Conservation (phyloP, 2,329 filamentous ascomycete species). For the Venturia nashicola region DNA sequence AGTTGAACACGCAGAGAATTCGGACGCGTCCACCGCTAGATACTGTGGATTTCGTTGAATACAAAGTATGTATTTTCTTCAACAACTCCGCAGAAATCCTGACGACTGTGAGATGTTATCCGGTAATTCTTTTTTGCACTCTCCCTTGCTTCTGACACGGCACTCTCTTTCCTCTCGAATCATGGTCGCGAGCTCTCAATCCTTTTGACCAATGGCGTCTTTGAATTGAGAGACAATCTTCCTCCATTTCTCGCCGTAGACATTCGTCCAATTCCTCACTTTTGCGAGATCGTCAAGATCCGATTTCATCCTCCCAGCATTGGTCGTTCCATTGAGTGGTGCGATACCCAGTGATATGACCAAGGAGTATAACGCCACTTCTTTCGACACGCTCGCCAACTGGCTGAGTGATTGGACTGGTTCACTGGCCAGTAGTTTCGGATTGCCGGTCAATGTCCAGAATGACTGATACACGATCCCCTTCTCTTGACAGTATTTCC, state of each 20-base stretch:
- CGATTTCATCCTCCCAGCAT: slow-evolving; percentile 36
- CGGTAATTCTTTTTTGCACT: background rate
- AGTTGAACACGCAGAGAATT: no score
- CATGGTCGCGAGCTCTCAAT: slow-evolving; percentile 13
- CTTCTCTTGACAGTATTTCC: slow-evolving; percentile 41
- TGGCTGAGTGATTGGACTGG: slow-evolving; percentile 40
- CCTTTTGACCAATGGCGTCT: slow-evolving; percentile 17
- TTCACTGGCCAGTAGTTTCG: slow-evolving; percentile 32
- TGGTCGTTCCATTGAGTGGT: slow-evolving; percentile 46
- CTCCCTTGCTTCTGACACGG: background rate
- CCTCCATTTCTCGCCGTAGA: slow-evolving; percentile 38
- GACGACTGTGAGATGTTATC: background rate
- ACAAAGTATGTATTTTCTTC: no score
- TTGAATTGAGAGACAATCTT: slow-evolving; percentile 38
- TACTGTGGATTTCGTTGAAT: no score
- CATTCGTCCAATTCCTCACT: slow-evolving; percentile 31
- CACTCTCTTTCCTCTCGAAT: background rate
- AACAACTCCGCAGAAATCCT: no score
- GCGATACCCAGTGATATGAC: slow-evolving; percentile 39
- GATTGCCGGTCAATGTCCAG: slow-evolving; percentile 50
- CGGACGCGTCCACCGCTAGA: no score
- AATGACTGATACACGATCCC: slow-evolving; percentile 46
- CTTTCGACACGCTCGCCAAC: slow-evolving; percentile 26
- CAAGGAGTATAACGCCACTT: slow-evolving; percentile 43
- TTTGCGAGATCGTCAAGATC: slow-evolving; percentile 35